Percentiles rank a stretch among this genome's conserved stretches.
phyloP scores from a whole-genome alignment of 2,329 filamentous ascomycete genomes.

The Colletotrichum abscissum region DNA sequence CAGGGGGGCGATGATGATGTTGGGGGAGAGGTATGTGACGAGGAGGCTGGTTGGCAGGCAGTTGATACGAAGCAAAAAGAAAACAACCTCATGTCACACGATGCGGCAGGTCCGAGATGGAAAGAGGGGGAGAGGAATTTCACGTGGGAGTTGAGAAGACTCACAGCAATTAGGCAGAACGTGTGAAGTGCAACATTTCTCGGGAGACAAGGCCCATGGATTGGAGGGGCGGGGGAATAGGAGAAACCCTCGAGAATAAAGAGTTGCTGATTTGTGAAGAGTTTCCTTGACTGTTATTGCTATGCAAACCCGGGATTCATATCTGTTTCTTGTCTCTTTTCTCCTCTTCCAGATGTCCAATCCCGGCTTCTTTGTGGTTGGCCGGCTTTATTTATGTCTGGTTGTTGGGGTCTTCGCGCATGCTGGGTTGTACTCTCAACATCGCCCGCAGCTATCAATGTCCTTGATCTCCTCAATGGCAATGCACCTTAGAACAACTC shows the following conservation, averaged over 20 bases:
- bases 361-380: background rate
- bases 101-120: slow-evolving; percentile 23
- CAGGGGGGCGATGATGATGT: background rate
- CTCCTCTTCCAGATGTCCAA: too few species aligned
- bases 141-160: background rate
- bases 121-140: background rate
- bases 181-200: background rate
- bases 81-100: background rate
- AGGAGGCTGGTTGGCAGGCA: background rate
- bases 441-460: too few species aligned
- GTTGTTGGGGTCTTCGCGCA: too few species aligned
- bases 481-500: too few species aligned
- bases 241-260: background rate
- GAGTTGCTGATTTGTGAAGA: background rate
- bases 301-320: background rate
- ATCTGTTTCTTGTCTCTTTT: background rate
- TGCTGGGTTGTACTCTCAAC: too few species aligned
- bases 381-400: too few species aligned
- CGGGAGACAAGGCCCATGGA: background rate
- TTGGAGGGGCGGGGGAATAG: background rate
- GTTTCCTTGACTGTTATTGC: background rate
- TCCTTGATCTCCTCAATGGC: too few species aligned
- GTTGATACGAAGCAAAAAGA: background rate
- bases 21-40: background rate
- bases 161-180: background rate